Percentiles rank a stretch among this genome's conserved stretches.
Conservation (phyloP, 2,329 filamentous ascomycete genomes). For the Xylaria hypoxylon region DNA sequence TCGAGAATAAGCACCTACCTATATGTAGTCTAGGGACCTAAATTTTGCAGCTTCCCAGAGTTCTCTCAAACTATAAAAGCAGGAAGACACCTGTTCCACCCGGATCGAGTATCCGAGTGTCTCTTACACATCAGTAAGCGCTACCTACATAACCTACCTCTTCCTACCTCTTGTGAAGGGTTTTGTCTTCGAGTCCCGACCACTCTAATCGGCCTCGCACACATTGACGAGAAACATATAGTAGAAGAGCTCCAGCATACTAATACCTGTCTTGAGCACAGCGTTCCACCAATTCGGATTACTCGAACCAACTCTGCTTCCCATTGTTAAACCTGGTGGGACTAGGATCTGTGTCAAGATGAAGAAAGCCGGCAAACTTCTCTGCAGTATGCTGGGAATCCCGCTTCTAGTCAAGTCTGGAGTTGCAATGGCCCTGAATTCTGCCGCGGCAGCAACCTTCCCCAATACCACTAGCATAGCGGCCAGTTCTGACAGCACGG, state of each 20-base stretch:
- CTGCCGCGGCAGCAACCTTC: slow-evolving; percentile 23
- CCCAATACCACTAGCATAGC: slow-evolving; percentile 35
- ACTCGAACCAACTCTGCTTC: not conserved
- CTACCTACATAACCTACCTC: not conserved
- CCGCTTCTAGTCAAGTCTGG: slow-evolving; percentile 17
- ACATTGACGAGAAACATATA: not conserved
- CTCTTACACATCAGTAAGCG: too few species aligned
- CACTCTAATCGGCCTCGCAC: not conserved
- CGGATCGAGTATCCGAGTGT: not conserved
- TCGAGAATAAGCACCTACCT: too few species aligned
- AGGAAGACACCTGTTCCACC: not conserved
- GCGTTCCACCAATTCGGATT: not conserved
- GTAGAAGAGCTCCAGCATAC: not conserved
- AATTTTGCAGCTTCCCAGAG: not conserved
- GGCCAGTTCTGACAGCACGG: not conserved
- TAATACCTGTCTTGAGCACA: not conserved
- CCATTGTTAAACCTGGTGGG: not conserved
- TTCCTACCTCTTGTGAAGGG: not conserved
- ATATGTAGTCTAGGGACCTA: too few species aligned
- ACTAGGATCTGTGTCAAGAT: slow-evolving; percentile 2
- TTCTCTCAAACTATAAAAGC: not conserved
- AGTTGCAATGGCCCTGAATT: slow-evolving; percentile 22
- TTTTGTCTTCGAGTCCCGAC: not conserved
- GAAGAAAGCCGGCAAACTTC: slow-evolving; percentile 25
- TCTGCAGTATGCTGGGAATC: slow-evolving; percentile 23